A percentile compares a stretch with the other conserved stretches of the same genome.
These are phyloP conservation scores for Pulveroboletus ravenelii DNA, from an alignment of 768 basidiomycete species.

Conservation along the genomic window DNA sequence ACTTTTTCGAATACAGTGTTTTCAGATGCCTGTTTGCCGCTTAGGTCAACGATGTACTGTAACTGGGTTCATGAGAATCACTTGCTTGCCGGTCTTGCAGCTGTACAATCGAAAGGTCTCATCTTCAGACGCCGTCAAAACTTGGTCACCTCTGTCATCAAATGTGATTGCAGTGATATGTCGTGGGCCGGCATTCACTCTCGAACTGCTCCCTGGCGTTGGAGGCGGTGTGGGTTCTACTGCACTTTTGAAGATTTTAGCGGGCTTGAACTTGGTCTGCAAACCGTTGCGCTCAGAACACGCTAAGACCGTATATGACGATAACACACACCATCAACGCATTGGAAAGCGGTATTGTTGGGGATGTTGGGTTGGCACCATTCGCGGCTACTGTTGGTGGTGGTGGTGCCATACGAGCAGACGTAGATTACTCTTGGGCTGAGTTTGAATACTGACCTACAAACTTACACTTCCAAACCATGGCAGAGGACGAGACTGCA, in stretches of 20 bases:
- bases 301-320: background rate
- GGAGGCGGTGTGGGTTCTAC: constrained; percentile 58
- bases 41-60: constrained; percentile 27
- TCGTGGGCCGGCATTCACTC: constrained; percentile 43
- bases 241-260: constrained; percentile 80
- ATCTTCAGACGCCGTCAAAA: constrained; percentile 88
- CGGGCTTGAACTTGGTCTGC: constrained; percentile 76
- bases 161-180: constrained; percentile 88
- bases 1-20: constrained; percentile 89
- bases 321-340: constrained; percentile 43
- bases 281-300: constrained; percentile 3
- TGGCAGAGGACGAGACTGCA: constrained; percentile 80
- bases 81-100: constrained; percentile 91
- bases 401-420: constrained; percentile 37
- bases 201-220: constrained; percentile 36
- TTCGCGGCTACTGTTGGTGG: constrained; percentile 33
- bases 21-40: constrained; percentile 55
- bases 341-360: constrained; percentile 43
- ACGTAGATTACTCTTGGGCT: constrained; percentile 30
- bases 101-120: constrained; percentile 88
- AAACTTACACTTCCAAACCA: constrained; percentile 33
- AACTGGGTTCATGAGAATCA: constrained; percentile 28
- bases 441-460: constrained; percentile 48
- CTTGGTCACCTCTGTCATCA: constrained; percentile 82
- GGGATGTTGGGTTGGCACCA: constrained; percentile 25